Evolutionary conservation across 352 stramenopile species (phyloP).

Genomic region (Peronospora tabacina): DNA sequence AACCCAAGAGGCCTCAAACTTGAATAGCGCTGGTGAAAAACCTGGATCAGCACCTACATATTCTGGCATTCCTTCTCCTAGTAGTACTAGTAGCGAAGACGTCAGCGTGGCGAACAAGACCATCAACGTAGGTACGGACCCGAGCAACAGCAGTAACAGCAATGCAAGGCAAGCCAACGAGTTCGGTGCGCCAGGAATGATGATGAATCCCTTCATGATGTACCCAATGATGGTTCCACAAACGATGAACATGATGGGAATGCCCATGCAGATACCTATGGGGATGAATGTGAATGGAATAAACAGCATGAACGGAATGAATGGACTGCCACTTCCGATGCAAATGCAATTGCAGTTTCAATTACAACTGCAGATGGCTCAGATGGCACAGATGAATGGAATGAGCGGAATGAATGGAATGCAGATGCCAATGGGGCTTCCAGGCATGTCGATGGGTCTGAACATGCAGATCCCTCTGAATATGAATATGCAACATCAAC

Average conservation of each 20-base stretch:
- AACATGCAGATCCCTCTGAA: conserved; percentile 46
- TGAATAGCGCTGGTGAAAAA: conserved; percentile 10
- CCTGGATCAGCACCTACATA: not conserved
- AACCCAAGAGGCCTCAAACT: conserved; percentile 2
- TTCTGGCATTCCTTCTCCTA: not conserved
- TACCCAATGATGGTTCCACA: conserved; percentile 66
- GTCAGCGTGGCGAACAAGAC: conserved; percentile 3
- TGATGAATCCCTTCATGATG: conserved; percentile 83
- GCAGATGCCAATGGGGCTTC: conserved; percentile 44
- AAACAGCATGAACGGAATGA: conserved; percentile 24
- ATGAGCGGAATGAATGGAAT: conserved; percentile 41
- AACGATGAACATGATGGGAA: conserved; percentile 38
- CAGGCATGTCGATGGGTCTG: conserved; percentile 36
- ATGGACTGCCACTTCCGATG: conserved; percentile 21
- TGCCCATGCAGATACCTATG: conserved; percentile 51
- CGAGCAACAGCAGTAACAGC: conserved; percentile 5
- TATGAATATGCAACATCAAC: conserved; percentile 28
- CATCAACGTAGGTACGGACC: not conserved
- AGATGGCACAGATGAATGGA: conserved; percentile 44
- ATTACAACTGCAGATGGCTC: conserved; percentile 33
- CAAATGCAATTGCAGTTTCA: conserved; percentile 33
- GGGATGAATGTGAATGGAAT: conserved; percentile 24
- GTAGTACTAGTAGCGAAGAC: not conserved
- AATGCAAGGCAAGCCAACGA: conserved; percentile 17
- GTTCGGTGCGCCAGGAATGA: conserved; percentile 42